Conservation (phyloP, 2,329 filamentous ascomycete species). For the Biscogniauxia mediterranea region DNA sequence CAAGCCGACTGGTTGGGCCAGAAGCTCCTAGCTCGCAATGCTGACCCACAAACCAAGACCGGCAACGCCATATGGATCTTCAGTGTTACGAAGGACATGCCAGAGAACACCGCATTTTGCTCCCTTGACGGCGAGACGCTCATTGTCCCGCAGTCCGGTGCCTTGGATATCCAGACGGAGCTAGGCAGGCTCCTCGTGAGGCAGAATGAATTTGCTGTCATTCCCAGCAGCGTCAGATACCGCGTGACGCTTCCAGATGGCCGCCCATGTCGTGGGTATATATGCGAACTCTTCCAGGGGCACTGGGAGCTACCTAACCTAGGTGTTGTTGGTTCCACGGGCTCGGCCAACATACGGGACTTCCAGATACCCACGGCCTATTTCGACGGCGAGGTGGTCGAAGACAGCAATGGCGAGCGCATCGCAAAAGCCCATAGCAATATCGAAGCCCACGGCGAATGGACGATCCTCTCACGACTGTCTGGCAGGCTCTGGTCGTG, state of each 20-base stretch:
- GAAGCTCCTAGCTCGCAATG: constrained; percentile 73
- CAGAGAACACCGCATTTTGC: constrained; percentile 72
- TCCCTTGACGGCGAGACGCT: constrained; percentile 79
- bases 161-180: constrained; percentile 74
- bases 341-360: constrained; percentile 72
- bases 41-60: constrained; percentile 74
- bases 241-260: constrained; percentile 64
- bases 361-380: constrained; percentile 70
- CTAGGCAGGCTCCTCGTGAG: constrained; percentile 72
- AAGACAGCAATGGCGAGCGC: constrained; percentile 36
- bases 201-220: constrained; percentile 74
- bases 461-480: constrained; percentile 12
- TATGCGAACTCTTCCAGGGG: constrained; percentile 70
- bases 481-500: constrained; percentile 57
- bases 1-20: constrained; percentile 54
- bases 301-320: constrained; percentile 72
- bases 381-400: constrained; percentile 59
- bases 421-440: constrained; percentile 39
- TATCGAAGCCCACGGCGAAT: background rate
- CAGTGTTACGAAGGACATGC: constrained; percentile 76
- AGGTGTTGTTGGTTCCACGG: constrained; percentile 70
- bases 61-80: constrained; percentile 81
- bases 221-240: constrained; percentile 73
- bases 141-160: constrained; percentile 72
- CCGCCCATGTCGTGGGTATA: constrained; percentile 64